Conservation (phyloP, 352 stramenopile species). For the Pythium aquatile region DNA sequence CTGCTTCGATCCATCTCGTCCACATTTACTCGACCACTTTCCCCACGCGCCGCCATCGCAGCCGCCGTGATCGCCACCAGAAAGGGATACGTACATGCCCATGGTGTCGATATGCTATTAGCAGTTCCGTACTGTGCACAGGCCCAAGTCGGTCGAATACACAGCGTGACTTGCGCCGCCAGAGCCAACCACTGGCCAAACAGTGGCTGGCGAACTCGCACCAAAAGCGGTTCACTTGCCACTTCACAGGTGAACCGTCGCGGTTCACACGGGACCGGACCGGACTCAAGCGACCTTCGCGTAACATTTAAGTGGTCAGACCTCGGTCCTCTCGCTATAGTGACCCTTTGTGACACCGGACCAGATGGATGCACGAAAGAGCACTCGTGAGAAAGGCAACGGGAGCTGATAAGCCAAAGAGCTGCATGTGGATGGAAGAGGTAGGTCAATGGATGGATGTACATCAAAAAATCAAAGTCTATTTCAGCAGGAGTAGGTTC, state of each 20-base stretch:
- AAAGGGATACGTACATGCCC: slow-evolving; percentile 71
- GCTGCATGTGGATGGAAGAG: not conserved
- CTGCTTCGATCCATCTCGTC: not conserved
- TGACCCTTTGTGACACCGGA: slow-evolving; percentile 7
- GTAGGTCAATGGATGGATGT: not conserved
- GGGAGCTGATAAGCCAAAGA: not conserved
- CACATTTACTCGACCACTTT: not conserved
- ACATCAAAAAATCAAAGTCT: slow-evolving; percentile 1
- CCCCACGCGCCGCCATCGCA: not conserved
- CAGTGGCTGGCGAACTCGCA: slow-evolving; percentile 23
- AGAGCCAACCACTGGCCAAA: slow-evolving; percentile 76
- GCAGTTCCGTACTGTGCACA: slow-evolving; percentile 82
- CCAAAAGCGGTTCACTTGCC: slow-evolving; percentile 34
- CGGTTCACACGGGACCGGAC: slow-evolving; percentile 18
- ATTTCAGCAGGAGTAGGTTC: not conserved
- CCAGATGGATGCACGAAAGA: not conserved
- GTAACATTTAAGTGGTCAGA: slow-evolving; percentile 12
- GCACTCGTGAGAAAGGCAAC: not conserved
- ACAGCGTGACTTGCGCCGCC: slow-evolving; percentile 28
- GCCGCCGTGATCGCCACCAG: not conserved
- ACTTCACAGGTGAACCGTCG: slow-evolving; percentile 29
- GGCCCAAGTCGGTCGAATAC: slow-evolving; percentile 6
- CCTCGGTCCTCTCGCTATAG: not conserved
- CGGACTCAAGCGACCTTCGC: slow-evolving; percentile 34
- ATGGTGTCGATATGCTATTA: slow-evolving; percentile 64